A percentile compares a stretch with the other conserved stretches of the same genome.
phyloP scores from a whole-genome alignment of 768 basidiomycete genomes.

The Cyclocybe cylindracea region DNA sequence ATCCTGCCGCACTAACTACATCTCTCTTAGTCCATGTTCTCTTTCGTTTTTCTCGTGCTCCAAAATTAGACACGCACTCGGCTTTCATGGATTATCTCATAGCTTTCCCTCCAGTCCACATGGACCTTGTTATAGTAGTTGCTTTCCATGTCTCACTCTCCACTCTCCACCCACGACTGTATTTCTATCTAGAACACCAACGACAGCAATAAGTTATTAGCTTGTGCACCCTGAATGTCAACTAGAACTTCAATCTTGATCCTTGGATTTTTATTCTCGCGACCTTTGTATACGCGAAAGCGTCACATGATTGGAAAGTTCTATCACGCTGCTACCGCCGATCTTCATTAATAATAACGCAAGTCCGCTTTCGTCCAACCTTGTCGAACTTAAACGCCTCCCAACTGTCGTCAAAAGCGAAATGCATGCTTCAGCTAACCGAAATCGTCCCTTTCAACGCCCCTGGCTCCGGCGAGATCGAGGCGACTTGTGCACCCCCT shows the following conservation, averaged over 20 bases:
- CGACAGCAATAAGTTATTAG: not conserved
- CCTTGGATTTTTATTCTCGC: not conserved
- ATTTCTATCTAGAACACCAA: constrained; percentile 20
- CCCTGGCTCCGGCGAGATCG: no score
- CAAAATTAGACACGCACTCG: constrained; percentile 16
- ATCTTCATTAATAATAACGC: no score
- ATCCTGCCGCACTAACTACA: constrained; percentile 5
- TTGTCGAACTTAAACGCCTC: no score
- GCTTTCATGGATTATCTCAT: constrained; percentile 12
- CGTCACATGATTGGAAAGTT: no score
- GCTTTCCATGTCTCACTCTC: constrained; percentile 2
- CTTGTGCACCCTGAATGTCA: not conserved
- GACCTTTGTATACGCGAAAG: no score
- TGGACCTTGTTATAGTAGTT: constrained; percentile 10
- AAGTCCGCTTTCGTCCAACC: no score
- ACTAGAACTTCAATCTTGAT: constrained; percentile 5
- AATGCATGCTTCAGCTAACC: no score
- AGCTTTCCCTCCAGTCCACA: constrained; percentile 11
- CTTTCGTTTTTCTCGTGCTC: not conserved
- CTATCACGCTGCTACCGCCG: no score
- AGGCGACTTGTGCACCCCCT: no score
- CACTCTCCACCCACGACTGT: constrained; percentile 12
- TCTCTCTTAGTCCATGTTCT: not conserved
- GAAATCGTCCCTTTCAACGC: no score
- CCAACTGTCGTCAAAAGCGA: no score